phyloP scores from a whole-genome alignment of 2,329 filamentous ascomycete genomes.

The Trichoderma afroharzianum region DNA sequence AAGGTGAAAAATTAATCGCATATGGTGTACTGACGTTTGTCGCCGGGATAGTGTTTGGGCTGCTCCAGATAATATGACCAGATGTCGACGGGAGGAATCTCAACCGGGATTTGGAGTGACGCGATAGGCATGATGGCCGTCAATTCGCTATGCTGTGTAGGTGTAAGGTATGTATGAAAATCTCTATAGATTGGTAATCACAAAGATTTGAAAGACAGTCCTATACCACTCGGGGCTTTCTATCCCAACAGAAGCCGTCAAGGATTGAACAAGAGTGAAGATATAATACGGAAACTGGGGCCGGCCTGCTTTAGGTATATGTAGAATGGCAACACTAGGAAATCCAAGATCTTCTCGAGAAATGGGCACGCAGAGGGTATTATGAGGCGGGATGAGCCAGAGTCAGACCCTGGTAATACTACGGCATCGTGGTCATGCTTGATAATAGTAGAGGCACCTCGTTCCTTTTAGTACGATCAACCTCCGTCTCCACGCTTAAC shows the following conservation, averaged over 20 bases:
- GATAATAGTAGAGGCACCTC: not conserved
- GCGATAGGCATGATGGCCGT: constrained; percentile 62
- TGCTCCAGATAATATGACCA: constrained; percentile 75
- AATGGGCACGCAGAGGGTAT: not conserved
- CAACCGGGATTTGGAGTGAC: constrained; percentile 60
- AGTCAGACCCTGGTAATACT: not conserved
- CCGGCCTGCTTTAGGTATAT: not conserved
- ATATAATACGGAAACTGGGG: not conserved
- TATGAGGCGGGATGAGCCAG: not conserved
- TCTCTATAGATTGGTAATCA: not conserved
- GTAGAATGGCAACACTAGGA: not conserved
- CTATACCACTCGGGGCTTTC: not conserved
- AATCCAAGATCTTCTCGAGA: not conserved
- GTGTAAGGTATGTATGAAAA: not conserved
- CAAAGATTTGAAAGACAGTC: not conserved
- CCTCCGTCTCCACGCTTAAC: not conserved
- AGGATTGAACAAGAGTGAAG: not conserved
- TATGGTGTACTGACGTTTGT: constrained; percentile 57
- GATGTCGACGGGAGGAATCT: constrained; percentile 71
- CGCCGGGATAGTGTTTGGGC: constrained; percentile 65
- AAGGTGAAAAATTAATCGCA: not conserved
- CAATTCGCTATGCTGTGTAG: not conserved
- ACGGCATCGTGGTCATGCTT: not conserved
- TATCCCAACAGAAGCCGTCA: not conserved
- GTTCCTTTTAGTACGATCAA: not conserved